A percentile compares a stretch with the other conserved stretches of the same genome.
These are phyloP conservation scores for Rhizophagus sp. DNA, from an alignment of 192 early-diverging fungal genomes.

Conservation along the genomic window DNA sequence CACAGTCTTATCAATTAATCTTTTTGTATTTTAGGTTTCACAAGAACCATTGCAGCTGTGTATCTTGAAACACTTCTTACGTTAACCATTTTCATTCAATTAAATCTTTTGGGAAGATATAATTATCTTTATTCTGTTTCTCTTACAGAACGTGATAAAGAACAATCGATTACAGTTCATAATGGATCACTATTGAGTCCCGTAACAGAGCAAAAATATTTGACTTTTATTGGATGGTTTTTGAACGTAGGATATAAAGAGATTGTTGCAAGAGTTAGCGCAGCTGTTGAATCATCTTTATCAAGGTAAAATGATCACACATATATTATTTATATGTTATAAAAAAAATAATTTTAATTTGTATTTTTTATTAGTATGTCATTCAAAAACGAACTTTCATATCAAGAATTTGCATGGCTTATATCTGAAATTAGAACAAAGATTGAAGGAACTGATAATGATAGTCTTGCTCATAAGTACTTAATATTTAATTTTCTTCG, in stretches of 20 bases:
- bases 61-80: conserved; percentile 88
- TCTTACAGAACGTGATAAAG: conserved; percentile 50
- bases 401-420: conserved; percentile 20
- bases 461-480: background rate
- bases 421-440: conserved; percentile 15
- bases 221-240: conserved; percentile 92
- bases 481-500: background rate
- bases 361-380: conserved; percentile 3
- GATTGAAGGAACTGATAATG: conserved; percentile 8
- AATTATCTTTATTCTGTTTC: conserved; percentile 81
- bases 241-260: conserved; percentile 84
- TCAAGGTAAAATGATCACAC: background rate
- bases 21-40: conserved; percentile 61
- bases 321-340: background rate
- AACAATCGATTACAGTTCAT: conserved; percentile 45
- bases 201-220: conserved; percentile 74
- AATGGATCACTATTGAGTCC: conserved; percentile 34
- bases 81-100: conserved; percentile 81
- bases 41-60: conserved; percentile 79
- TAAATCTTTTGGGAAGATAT: conserved; percentile 89
- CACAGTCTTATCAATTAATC: background rate
- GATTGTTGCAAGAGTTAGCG: conserved; percentile 64
- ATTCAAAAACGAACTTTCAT: conserved; percentile 4
- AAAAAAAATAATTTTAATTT: background rate
- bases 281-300: conserved; percentile 56